Evolutionary conservation across 352 stramenopile species (phyloP).

Genomic region (Phytophthora sp.): DNA sequence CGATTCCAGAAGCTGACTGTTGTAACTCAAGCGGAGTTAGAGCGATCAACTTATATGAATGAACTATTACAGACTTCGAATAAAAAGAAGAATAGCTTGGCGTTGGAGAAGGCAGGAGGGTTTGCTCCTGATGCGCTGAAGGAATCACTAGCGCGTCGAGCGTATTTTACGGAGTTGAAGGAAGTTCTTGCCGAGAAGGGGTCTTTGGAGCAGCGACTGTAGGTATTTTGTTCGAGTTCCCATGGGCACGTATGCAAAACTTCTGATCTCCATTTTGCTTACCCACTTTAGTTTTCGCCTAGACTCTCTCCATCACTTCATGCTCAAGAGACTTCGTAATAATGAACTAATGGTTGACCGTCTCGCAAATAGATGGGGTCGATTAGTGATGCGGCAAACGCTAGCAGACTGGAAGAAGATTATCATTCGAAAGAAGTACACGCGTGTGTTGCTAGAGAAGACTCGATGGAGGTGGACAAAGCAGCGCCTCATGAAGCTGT

Average conservation of each 20-base stretch:
- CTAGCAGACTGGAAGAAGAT: constrained; percentile 78
- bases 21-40: constrained; percentile 41
- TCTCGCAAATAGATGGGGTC: constrained; percentile 55
- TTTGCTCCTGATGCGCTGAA: constrained; percentile 20
- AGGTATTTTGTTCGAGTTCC: constrained; percentile 4
- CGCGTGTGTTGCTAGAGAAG: constrained; percentile 65
- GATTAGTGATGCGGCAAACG: constrained; percentile 58
- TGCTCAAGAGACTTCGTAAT: constrained; percentile 60
- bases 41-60: constrained; percentile 50
- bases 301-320: constrained; percentile 54
- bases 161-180: constrained; percentile 67
- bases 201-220: constrained; percentile 44
- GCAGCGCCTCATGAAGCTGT: constrained; percentile 49
- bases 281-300: constrained; percentile 43
- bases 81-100: background rate
- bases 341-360: constrained; percentile 73
- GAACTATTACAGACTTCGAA: background rate
- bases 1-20: constrained; percentile 54
- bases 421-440: constrained; percentile 76
- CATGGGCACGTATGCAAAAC: too few species aligned
- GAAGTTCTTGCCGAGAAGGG: constrained; percentile 45
- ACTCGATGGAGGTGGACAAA: constrained; percentile 60
- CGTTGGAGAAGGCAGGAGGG: background rate
- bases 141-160: constrained; percentile 37
- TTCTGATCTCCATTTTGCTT: too few species aligned